Base-by-base conservation (phyloP, 192 early-diverging fungal species). In the Phlyctochytrium arcticum region DNA sequence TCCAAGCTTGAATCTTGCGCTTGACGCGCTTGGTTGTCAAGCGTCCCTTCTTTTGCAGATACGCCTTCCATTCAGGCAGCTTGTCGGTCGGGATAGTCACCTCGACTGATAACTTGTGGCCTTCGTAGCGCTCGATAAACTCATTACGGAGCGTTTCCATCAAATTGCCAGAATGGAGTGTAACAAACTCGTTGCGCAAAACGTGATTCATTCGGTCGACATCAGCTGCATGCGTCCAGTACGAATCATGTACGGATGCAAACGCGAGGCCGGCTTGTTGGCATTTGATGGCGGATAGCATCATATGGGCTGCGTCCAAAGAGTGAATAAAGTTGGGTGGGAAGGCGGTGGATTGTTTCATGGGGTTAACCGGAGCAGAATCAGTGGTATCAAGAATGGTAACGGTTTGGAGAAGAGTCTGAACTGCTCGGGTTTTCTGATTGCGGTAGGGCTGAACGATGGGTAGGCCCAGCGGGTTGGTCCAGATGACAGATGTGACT, bases 271-370 rank as follows among this genome's bases (percentile, higher is more conserved):
- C 87, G 19, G 79, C 82, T 35, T 78, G 69, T 44, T 91, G 83
- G 79, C 94, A 96, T 57, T 83, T 85, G 29, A 93, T 80, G 27
- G 96, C 93, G 17, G 93, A 92, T 73, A 96, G 83, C 62, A 95
- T 81, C 96, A 98, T 98, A 68, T 98, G 96, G 23, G 93, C 87
- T 1, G 96, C 96, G 73, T 98, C 96, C 26, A 98, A 80, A 4
- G 93, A 95, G 75, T 98, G 96, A 70, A 98, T 92, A 80, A 92
- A 98, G 81, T 98, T 98, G 27, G 96, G 96, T 36, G 96, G 96
- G 81, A 98, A 98, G 2, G 96, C 96, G 2, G 90, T 90, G 37
- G 89, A 87, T 71, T 98, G 96, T 80, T 96, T 98, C 55, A 81
- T 80, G 12, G 86, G 70, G 79, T 98, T 92, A 26, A 96, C 92